Conservation (phyloP, 1,284 basidiomycete species). For the Trametes versicolor region DNA sequence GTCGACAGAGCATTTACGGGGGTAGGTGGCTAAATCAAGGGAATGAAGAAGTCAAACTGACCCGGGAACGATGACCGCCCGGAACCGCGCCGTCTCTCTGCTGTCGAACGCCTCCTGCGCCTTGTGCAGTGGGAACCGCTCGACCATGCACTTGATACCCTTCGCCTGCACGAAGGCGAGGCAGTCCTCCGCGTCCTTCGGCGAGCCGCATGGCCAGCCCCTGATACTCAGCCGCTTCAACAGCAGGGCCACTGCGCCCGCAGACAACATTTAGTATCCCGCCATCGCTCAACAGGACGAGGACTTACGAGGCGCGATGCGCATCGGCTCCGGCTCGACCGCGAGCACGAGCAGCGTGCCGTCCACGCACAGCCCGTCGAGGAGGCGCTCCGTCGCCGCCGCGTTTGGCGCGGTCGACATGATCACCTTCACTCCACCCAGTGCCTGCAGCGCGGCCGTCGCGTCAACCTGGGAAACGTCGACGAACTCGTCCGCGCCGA, state of each 20-base stretch:
- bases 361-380: conserved; percentile 37
- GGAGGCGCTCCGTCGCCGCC: conserved; percentile 31
- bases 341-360: conserved; percentile 41
- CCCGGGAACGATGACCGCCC: conserved; percentile 43
- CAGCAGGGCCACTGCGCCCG: conserved; percentile 33
- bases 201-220: conserved; percentile 40
- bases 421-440: conserved; percentile 43
- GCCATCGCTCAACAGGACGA: not conserved
- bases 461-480: conserved; percentile 40
- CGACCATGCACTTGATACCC: conserved; percentile 38
- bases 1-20: too few relatives aligned
- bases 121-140: conserved; percentile 41
- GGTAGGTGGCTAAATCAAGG: too few relatives aligned
- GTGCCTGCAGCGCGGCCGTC: conserved; percentile 36
- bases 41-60: conserved; percentile 1
- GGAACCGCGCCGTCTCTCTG: conserved; percentile 39
- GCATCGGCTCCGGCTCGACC: conserved; percentile 33
- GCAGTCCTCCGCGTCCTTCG: conserved; percentile 40
- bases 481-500: conserved; percentile 44
- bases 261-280: not conserved
- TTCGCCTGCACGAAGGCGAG: conserved; percentile 34
- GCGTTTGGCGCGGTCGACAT: conserved; percentile 41
- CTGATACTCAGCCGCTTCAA: conserved; percentile 36
- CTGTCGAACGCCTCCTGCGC: conserved; percentile 40
- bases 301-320: conserved; percentile 29